Evolutionary conservation across 2,329 filamentous ascomycete genomes (phyloP).

Genomic region (Talaromyces amestolkiae): DNA sequence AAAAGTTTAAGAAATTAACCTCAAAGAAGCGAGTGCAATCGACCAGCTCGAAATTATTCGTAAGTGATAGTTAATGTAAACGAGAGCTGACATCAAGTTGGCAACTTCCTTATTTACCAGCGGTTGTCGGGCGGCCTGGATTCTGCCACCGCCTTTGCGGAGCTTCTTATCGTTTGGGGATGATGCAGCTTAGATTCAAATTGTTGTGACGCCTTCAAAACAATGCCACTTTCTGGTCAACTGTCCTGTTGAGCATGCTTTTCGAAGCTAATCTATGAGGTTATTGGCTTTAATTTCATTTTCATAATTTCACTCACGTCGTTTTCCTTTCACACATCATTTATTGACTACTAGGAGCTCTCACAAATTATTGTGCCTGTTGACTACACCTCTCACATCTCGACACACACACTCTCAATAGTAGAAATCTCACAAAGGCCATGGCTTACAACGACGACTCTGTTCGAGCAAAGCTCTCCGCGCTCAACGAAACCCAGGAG

Average conservation of each 20-base stretch:
- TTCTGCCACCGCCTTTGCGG: conserved; percentile 21
- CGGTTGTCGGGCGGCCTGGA: background rate
- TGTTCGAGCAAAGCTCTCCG: conserved; percentile 89
- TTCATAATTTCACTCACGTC: background rate
- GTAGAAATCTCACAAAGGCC: conserved; percentile 20
- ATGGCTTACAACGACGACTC: conserved; percentile 98
- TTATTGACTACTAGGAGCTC: background rate
- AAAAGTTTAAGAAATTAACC: too few relatives aligned
- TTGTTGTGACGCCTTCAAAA: background rate
- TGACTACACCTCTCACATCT: background rate
- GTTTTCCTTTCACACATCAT: background rate
- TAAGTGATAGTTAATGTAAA: background rate
- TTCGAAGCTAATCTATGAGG: too few relatives aligned
- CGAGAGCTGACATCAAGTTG: background rate
- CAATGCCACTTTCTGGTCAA: background rate
- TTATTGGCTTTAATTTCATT: too few relatives aligned
- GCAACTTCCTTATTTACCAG: conserved; percentile 14
- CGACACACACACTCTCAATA: background rate
- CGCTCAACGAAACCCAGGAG: conserved; percentile 95
- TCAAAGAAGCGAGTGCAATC: background rate
- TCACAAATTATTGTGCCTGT: background rate
- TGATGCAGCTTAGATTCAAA: conserved; percentile 6
- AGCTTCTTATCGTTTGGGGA: conserved; percentile 12
- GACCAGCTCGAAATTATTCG: background rate
- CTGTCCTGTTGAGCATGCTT: background rate